Percentiles rank a stretch among this genome's conserved stretches.
phyloP scores from a whole-genome alignment of 345 rosid genomes.

The Brassica nigra region DNA sequence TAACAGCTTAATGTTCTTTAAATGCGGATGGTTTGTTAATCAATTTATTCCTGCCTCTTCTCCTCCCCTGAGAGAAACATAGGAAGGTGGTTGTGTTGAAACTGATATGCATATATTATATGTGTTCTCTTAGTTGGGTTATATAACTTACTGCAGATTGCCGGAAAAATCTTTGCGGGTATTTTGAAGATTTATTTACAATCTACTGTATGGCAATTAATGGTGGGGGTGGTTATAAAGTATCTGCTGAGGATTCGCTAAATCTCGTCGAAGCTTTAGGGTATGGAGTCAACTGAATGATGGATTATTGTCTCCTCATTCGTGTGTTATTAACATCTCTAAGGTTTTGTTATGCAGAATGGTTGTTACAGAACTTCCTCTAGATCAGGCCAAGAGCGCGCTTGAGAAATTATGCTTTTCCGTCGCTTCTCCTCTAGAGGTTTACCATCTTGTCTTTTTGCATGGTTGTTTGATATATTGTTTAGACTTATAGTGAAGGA shows the following conservation, averaged over 20 bases:
- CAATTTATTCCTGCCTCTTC: background rate
- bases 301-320: constrained; percentile 12
- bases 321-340: constrained; percentile 33
- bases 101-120: constrained; percentile 12
- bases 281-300: constrained; percentile 43
- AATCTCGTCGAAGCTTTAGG: constrained; percentile 95
- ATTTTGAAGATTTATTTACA: constrained; percentile 74
- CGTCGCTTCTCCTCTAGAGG: constrained; percentile 88
- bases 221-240: constrained; percentile 81
- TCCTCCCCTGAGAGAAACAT: background rate
- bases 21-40: constrained; percentile 19
- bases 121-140: constrained; percentile 11
- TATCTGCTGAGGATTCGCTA: constrained; percentile 87
- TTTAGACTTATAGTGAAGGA: constrained; percentile 5
- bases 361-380: constrained; percentile 94
- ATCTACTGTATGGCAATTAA: constrained; percentile 79
- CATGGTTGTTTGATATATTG: constrained; percentile 8
- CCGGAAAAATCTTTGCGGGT: constrained; percentile 80
- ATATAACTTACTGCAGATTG: constrained; percentile 61
- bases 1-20: constrained; percentile 29
- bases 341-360: constrained; percentile 57
- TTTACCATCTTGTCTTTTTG: constrained; percentile 37
- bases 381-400: constrained; percentile 79
- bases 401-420: constrained; percentile 82
- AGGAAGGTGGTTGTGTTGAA: background rate